Percentiles rank a stretch among this genome's conserved stretches.
phyloP scores from a whole-genome alignment of 306 rosid species.

The Dryas octopetala region DNA sequence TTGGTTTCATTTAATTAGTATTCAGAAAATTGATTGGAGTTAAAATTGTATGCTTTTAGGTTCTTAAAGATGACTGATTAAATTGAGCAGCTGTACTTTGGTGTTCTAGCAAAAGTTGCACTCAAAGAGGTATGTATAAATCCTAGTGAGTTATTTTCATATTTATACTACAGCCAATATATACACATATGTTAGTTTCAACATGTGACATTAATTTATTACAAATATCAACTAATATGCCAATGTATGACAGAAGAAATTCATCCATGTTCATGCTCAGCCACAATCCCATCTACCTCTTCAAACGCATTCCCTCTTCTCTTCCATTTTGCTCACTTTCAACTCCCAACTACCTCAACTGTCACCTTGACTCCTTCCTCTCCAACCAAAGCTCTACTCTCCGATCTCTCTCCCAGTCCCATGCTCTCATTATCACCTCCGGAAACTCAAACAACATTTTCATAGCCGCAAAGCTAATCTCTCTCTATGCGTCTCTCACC shows the following conservation, averaged over 20 bases:
- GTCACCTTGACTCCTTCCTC: conserved; percentile 42
- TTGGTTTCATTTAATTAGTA: too few species aligned
- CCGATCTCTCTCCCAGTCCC: conserved; percentile 50
- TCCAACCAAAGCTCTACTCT: conserved; percentile 38
- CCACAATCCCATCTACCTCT: conserved; percentile 9
- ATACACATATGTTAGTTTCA: background rate
- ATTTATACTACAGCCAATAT: background rate
- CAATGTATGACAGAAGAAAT: too few species aligned
- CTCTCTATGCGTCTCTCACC: conserved; percentile 53
- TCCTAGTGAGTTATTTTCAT: background rate
- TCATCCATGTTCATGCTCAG: background rate
- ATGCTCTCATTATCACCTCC: conserved; percentile 58
- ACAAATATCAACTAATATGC: too few species aligned
- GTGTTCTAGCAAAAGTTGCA: conserved; percentile 91
- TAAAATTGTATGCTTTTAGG: conserved; percentile 46
- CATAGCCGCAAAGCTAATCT: conserved; percentile 69
- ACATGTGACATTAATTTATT: too few species aligned
- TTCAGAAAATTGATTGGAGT: too few species aligned
- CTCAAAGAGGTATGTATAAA: conserved; percentile 76
- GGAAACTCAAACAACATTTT: conserved; percentile 73
- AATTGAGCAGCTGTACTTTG: conserved; percentile 90
- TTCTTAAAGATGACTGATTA: conserved; percentile 73
- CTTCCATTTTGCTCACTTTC: conserved; percentile 16
- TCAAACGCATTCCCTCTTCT: conserved; percentile 26
- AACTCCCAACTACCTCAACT: conserved; percentile 17